Conservation (phyloP, 306 rosid species). For the Begonia peltatifolia region DNA sequence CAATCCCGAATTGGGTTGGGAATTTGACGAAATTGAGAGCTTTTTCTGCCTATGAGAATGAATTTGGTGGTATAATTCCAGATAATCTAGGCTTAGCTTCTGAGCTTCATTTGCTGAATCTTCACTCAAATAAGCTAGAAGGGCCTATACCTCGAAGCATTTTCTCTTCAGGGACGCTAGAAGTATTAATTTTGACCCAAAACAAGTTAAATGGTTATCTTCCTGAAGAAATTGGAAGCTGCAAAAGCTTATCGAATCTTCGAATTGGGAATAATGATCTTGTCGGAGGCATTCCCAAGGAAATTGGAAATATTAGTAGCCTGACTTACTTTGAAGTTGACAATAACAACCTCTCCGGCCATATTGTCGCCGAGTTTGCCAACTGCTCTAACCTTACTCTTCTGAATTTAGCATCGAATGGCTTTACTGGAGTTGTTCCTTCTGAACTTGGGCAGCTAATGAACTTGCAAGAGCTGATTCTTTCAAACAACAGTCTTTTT, state of each 20-base stretch:
- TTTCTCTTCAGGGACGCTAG: constrained; percentile 65
- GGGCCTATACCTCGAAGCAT: constrained; percentile 75
- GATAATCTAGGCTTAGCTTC: constrained; percentile 58
- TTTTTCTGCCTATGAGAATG: constrained; percentile 87
- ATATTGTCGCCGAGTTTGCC: constrained; percentile 49
- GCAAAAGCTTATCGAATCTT: constrained; percentile 29
- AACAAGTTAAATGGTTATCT: constrained; percentile 36
- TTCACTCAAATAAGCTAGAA: constrained; percentile 79
- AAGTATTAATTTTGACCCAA: constrained; percentile 78
- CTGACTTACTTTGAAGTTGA: constrained; percentile 96
- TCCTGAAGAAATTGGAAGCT: constrained; percentile 41
- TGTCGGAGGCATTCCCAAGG: constrained; percentile 29
- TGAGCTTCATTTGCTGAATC: constrained; percentile 67
- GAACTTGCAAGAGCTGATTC: constrained; percentile 90
- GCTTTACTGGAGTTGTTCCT: constrained; percentile 69
- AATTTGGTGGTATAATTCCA: constrained; percentile 59
- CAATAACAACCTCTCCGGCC: constrained; percentile 73
- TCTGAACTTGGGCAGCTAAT: constrained; percentile 61
- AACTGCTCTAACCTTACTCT: constrained; percentile 79
- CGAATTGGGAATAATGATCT: constrained; percentile 42
- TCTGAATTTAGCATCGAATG: constrained; percentile 85
- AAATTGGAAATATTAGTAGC: constrained; percentile 75
- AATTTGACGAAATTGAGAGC: constrained; percentile 61
- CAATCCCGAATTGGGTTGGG: constrained; percentile 74
- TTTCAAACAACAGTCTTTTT: constrained; percentile 61